Percentiles rank a stretch among this genome's conserved stretches.
Conservation (phyloP, 1,284 basidiomycete genomes). For the Gymnopus androsaceus region DNA sequence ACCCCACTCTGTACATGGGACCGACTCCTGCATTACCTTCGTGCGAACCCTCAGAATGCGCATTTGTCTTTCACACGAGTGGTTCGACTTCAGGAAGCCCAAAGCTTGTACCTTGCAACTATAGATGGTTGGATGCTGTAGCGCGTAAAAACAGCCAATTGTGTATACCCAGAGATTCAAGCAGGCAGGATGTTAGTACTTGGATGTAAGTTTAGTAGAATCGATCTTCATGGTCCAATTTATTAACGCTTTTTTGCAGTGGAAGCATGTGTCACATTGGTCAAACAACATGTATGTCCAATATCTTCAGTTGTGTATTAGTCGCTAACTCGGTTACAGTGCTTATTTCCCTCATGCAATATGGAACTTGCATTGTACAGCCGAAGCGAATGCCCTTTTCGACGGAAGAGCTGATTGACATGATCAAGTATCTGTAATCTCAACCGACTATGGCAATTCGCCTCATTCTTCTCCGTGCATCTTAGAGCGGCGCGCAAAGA, state of each 20-base stretch:
- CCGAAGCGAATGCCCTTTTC: conserved; percentile 63
- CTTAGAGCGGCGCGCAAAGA: conserved; percentile 61
- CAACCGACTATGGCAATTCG: conserved; percentile 72
- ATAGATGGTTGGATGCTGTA: conserved; percentile 59
- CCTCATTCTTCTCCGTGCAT: conserved; percentile 63
- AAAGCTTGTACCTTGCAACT: conserved; percentile 69
- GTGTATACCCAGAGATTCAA: conserved; percentile 46
- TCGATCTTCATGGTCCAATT: conserved; percentile 16
- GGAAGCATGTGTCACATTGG: conserved; percentile 74
- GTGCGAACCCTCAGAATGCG: conserved; percentile 42
- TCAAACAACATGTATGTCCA: conserved; percentile 59
- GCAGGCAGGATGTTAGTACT: conserved; percentile 61
- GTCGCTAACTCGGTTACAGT: conserved; percentile 42
- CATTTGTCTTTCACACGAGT: conserved; percentile 74
- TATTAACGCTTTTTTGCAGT: conserved; percentile 35
- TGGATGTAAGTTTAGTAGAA: conserved; percentile 55
- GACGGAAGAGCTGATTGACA: conserved; percentile 65
- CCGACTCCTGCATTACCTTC: conserved; percentile 46
- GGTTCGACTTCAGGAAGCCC: conserved; percentile 77
- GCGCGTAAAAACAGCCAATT: conserved; percentile 57
- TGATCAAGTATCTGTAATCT: conserved; percentile 67
- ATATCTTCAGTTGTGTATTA: conserved; percentile 23
- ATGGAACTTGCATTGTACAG: conserved; percentile 73
- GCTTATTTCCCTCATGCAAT: conserved; percentile 67
- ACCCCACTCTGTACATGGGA: conserved; percentile 30